Evolutionary conservation across 805 yeast genomes (phyloP).

Genomic region (Sporopachydermia lactativora): DNA sequence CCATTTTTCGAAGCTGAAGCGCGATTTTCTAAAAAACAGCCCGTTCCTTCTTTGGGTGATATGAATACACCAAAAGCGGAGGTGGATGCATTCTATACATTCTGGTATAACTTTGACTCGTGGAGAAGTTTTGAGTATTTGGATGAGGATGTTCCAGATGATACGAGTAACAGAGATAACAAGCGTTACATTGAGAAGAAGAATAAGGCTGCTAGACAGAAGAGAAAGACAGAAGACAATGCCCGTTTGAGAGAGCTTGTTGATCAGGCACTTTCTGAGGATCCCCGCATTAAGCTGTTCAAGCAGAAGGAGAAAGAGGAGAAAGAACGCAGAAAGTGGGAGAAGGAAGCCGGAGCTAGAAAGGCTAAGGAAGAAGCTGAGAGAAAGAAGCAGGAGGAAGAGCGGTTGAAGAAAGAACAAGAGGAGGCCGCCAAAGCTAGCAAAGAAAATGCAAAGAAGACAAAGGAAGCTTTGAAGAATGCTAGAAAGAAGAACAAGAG

Average conservation of each 20-base stretch:
- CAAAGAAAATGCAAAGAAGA: conserved; percentile 77
- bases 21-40: conserved; percentile 84
- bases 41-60: conserved; percentile 74
- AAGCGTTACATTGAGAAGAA: conserved; percentile 97
- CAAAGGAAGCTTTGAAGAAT: conserved; percentile 82
- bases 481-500: conserved; percentile 96
- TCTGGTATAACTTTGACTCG: conserved; percentile 90
- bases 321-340: conserved; percentile 94
- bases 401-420: conserved; percentile 60
- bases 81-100: conserved; percentile 78
- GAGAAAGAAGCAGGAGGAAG: conserved; percentile 79
- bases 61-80: conserved; percentile 55
- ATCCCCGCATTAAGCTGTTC: conserved; percentile 89
- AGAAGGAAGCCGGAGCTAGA: conserved; percentile 93
- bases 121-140: conserved; percentile 97
- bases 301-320: conserved; percentile 91
- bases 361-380: conserved; percentile 90
- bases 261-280: conserved; percentile 78
- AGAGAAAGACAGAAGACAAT: conserved; percentile 95
- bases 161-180: conserved; percentile 97
- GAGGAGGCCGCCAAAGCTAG: conserved; percentile 50
- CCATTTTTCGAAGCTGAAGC: conserved; percentile 85
- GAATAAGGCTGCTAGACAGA: conserved; percentile 91
- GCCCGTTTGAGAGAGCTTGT: conserved; percentile 76
- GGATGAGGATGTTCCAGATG: conserved; percentile 99